phyloP scores from a whole-genome alignment of 345 rosid species.

The Hevea brasiliensis region DNA sequence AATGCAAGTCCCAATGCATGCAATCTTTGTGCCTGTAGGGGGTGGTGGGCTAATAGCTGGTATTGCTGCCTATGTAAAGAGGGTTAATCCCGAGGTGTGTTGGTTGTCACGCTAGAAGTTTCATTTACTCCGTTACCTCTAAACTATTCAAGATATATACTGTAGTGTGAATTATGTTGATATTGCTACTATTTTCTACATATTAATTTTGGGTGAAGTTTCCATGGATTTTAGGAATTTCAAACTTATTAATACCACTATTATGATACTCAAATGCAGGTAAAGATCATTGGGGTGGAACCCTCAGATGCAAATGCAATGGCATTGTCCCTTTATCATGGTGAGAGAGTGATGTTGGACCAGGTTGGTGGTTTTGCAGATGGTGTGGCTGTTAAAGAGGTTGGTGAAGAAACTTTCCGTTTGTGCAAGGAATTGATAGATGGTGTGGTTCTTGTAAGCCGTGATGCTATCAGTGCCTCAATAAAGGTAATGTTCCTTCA shows the following conservation, averaged over 20 bases:
- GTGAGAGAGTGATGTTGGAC: constrained; percentile 81
- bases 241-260: neutral
- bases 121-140: neutral
- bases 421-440: constrained; percentile 77
- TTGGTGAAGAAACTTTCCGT: constrained; percentile 90
- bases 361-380: constrained; percentile 98
- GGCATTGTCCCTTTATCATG: constrained; percentile 93
- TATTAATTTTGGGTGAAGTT: neutral
- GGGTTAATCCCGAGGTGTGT: constrained; percentile 81
- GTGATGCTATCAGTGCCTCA: constrained; percentile 98
- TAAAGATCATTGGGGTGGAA: constrained; percentile 94
- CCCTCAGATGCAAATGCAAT: constrained; percentile 94
- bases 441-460: constrained; percentile 94
- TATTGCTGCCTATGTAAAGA: constrained; percentile 92
- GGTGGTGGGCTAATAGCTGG: constrained; percentile 99
- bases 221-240: neutral
- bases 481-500: constrained; percentile 59
- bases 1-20: constrained; percentile 67
- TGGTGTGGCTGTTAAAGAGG: constrained; percentile 98
- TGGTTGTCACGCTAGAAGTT: neutral
- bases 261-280: constrained; percentile 41
- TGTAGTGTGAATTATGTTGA: neutral
- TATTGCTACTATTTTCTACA: neutral
- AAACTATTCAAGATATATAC: neutral
- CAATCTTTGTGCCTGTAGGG: constrained; percentile 95